A percentile compares a stretch with the other conserved stretches of the same genome.
Evolutionary conservation across 768 basidiomycete species (phyloP).

Genomic region (Nevesoporus exiguus): DNA sequence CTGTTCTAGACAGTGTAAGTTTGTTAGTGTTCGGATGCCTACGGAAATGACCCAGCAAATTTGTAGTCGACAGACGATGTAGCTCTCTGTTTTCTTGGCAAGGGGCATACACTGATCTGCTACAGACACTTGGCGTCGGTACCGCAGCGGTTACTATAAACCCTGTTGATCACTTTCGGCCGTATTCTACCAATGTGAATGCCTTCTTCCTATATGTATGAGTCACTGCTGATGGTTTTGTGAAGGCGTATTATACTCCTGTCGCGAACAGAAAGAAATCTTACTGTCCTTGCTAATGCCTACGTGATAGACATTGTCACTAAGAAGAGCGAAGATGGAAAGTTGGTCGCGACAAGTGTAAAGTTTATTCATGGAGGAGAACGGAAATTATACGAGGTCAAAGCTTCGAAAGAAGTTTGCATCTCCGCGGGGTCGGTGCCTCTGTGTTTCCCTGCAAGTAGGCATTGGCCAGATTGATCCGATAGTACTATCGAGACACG

Average conservation of each 20-base stretch:
- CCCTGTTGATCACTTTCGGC: not conserved
- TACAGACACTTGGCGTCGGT: not conserved
- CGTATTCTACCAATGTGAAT: slow-evolving; percentile 1
- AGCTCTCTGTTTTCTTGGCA: not conserved
- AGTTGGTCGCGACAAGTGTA: not conserved
- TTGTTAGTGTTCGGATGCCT: not conserved
- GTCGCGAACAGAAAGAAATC: slow-evolving; percentile 1
- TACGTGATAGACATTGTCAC: not conserved
- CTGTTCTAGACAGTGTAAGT: not conserved
- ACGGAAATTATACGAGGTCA: not conserved
- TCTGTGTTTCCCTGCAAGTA: not conserved
- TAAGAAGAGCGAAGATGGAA: not conserved
- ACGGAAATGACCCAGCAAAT: not conserved
- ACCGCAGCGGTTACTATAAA: not conserved
- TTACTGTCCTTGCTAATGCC: not conserved
- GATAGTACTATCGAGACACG: not conserved
- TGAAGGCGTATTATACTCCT: not conserved
- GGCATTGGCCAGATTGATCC: not conserved
- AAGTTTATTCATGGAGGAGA: not conserved
- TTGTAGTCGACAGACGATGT: not conserved
- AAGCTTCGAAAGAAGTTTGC: not conserved
- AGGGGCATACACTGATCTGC: not conserved
- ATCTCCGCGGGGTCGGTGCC: not conserved
- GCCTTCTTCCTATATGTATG: not conserved
- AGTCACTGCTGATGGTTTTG: not conserved